These are phyloP conservation scores for Phlebopus sp. DNA, from an alignment of 1,284 basidiomycete species.

Conservation along the genomic window DNA sequence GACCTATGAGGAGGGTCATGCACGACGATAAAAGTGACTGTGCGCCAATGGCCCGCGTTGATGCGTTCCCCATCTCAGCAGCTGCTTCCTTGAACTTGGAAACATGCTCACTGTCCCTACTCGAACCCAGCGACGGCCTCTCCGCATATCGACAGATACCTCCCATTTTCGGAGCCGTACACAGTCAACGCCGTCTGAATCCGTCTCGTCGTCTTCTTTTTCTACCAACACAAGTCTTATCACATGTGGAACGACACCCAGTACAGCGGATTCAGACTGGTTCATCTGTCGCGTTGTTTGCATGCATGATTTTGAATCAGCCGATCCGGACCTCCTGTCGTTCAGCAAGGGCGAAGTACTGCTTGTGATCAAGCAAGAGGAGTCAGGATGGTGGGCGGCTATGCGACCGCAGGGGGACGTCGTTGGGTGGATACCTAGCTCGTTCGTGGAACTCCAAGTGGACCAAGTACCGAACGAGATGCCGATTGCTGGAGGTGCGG, in stretches of 20 bases:
- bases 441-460: slow-evolving; percentile 48
- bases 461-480: slow-evolving; percentile 36
- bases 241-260: slow-evolving; percentile 30
- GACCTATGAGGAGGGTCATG: background rate
- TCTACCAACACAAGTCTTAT: slow-evolving; percentile 28
- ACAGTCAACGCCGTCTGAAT: slow-evolving; percentile 8
- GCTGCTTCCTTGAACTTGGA: slow-evolving; percentile 4
- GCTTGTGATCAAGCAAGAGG: slow-evolving; percentile 61
- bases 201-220: slow-evolving; percentile 31
- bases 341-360: slow-evolving; percentile 67
- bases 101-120: slow-evolving; percentile 1
- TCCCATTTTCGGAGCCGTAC: slow-evolving; percentile 31
- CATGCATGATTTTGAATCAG: slow-evolving; percentile 61
- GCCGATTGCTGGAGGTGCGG: background rate
- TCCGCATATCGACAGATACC: slow-evolving; percentile 53
- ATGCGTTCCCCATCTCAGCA: background rate
- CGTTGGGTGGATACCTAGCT: slow-evolving; percentile 71
- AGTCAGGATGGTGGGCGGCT: slow-evolving; percentile 80
- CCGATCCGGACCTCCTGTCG: slow-evolving; percentile 58
- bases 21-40: slow-evolving; percentile 9
- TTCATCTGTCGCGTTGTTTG: slow-evolving; percentile 55
- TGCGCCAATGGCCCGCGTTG: background rate
- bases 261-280: slow-evolving; percentile 23
- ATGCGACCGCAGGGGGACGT: slow-evolving; percentile 48
- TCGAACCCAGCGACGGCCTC: slow-evolving; percentile 32